Base-by-base conservation (phyloP, 2,329 filamentous ascomycete genomes). In the Pyricularia pennisetigena region DNA sequence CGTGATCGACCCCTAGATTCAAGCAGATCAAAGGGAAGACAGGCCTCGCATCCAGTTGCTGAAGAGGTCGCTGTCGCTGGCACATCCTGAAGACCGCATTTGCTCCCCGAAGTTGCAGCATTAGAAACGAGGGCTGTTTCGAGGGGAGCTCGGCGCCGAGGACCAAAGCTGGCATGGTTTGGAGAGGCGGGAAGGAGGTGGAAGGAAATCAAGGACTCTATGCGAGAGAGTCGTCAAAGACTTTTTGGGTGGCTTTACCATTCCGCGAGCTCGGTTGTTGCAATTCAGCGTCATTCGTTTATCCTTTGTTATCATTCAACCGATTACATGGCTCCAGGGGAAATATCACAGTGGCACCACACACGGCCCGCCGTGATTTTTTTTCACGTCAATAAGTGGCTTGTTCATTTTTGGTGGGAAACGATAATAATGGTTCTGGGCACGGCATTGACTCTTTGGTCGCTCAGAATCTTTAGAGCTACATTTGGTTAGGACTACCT, bases 1-100 rank as follows among this genome's bases (percentile, higher is more conserved):
- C 66, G 72, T 73, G 65, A 26, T 7, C 24, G 65, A 75, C 49
- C 70, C 54, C 26, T 67, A 68, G 26, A 26, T 28, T 10, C 59
- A 62, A 28, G 14, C 10, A 26, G 29, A 8, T 20, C 20, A 14
- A 28, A 28, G 6, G 26, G 3, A 59, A 61, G 57, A 5, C 57
- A 62, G 24, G 28, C 59, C 24, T 62, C 26, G 59, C 12, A 16
- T 54, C 8, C 41, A 8, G 57, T 61, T 62, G 3, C 59, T 20
- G 12, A 62, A 62, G 59, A 62, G 59, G 59, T 28, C 26, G 59
- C 59, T n/a, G 59, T 28, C 26, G 59, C 59, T n/a, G 59, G 59
- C 59, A 28, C 23, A 26, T 29, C 14, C 59, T 29, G 14, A 10
- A 62, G 3, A 29, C 20, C 24, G 24, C 59, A 62, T 28, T 26